Percentiles rank a stretch among this genome's conserved stretches.
phyloP scores from a whole-genome alignment of 345 rosid species.

The Syzygium aromaticum region DNA sequence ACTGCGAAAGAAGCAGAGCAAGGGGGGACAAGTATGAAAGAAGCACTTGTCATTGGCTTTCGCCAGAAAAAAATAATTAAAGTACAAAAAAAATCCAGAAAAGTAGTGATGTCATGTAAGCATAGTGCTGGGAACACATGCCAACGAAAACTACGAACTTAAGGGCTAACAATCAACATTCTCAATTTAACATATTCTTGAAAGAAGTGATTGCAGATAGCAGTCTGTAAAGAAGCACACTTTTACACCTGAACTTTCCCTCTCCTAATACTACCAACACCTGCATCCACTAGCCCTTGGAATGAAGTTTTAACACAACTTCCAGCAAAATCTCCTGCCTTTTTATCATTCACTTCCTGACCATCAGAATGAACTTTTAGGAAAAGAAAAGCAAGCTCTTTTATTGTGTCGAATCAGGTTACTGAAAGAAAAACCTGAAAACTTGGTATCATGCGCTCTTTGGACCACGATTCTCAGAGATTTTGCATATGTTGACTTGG shows the following conservation, averaged over 20 bases:
- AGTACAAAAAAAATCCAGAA: neutral
- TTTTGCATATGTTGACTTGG: slow-evolving; percentile 60
- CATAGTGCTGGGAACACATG: neutral
- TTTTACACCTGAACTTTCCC: neutral
- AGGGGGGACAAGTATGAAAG: neutral
- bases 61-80: neutral
- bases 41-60: neutral
- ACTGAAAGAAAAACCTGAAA: slow-evolving; percentile 39
- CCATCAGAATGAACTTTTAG: neutral
- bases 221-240: neutral
- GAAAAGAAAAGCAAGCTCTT: neutral
- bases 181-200: neutral
- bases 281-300: neutral
- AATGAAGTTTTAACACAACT: neutral
- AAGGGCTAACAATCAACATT: neutral
- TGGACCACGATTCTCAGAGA: slow-evolving; percentile 60
- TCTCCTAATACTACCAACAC: neutral
- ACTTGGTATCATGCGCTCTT: slow-evolving; percentile 55
- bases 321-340: neutral
- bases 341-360: neutral
- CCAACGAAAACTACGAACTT: neutral
- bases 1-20: neutral
- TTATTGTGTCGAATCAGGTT: neutral
- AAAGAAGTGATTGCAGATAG: neutral
- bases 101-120: neutral